phyloP scores from a whole-genome alignment of 2,329 filamentous ascomycete genomes.

The Fusarium virguliforme region DNA sequence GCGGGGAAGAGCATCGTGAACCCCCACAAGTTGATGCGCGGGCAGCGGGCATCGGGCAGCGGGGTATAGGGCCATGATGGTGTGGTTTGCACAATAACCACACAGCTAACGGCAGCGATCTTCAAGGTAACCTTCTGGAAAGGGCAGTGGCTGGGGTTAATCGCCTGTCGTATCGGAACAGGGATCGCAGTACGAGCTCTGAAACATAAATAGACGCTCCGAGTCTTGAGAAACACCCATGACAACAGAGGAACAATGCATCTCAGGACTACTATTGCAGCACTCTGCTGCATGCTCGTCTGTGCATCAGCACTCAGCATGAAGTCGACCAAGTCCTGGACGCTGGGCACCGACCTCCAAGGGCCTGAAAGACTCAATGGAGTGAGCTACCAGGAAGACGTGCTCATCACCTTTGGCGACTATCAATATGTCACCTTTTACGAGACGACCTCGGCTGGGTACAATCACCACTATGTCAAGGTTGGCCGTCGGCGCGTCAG shows the following conservation, averaged over 20 bases:
- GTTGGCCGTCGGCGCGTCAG: conserved; percentile 28
- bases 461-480: conserved; percentile 32
- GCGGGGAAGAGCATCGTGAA: conserved; percentile 5
- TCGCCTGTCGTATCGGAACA: conserved; percentile 5
- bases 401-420: conserved; percentile 35
- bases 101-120: neutral
- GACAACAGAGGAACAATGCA: conserved; percentile 3
- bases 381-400: conserved; percentile 42
- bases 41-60: too few relatives aligned
- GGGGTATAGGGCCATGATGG: neutral
- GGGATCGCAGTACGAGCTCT: neutral
- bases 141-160: neutral
- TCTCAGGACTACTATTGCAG: neutral
- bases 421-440: conserved; percentile 42
- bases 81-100: neutral
- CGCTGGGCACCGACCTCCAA: conserved; percentile 35
- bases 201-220: neutral
- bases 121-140: neutral
- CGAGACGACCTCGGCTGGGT: conserved; percentile 33
- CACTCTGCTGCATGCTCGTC: neutral
- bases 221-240: neutral
- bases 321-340: conserved; percentile 37
- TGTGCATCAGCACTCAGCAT: conserved; percentile 19
- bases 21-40: neutral
- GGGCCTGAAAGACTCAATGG: conserved; percentile 39